A percentile compares a stretch with the other conserved stretches of the same genome.
phyloP scores from a whole-genome alignment of 768 basidiomycete species.

The Paxillus rubicundulus region DNA sequence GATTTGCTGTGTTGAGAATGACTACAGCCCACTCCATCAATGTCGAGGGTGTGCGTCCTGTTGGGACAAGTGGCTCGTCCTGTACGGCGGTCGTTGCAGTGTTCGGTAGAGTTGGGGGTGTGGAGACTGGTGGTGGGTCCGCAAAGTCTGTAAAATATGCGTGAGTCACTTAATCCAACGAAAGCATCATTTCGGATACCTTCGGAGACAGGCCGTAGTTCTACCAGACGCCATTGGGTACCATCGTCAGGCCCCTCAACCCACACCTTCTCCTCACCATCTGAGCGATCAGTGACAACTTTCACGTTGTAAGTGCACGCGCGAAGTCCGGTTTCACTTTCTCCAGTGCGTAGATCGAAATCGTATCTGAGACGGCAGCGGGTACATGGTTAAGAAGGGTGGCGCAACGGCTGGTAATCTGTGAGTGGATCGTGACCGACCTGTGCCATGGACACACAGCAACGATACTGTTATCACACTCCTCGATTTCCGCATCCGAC shows the following conservation, averaged over 20 bases:
- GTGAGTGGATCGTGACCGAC: constrained; percentile 29
- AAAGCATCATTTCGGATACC: constrained; percentile 33
- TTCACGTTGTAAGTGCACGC: constrained; percentile 68
- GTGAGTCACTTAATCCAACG: too few species aligned
- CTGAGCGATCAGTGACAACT: constrained; percentile 39
- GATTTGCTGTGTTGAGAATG: constrained; percentile 72
- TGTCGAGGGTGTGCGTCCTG: constrained; percentile 52
- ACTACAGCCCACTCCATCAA: constrained; percentile 77
- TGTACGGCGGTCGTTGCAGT: constrained; percentile 1
- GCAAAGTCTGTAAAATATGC: constrained; percentile 50
- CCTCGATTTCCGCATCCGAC: constrained; percentile 77
- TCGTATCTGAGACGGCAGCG: constrained; percentile 51
- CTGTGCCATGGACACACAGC: constrained; percentile 79
- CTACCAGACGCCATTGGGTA: constrained; percentile 60
- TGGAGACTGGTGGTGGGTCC: constrained; percentile 49
- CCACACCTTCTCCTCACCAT: constrained; percentile 49
- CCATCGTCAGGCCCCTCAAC: constrained; percentile 52
- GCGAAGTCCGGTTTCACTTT: constrained; percentile 64
- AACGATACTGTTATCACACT: constrained; percentile 54
- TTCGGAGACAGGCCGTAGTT: constrained; percentile 71
- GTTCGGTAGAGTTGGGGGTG: constrained; percentile 19
- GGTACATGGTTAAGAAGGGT: not conserved
- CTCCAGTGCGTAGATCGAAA: constrained; percentile 67
- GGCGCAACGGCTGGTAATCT: too few species aligned
- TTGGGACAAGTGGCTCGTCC: constrained; percentile 42